A percentile compares a stretch with the other conserved stretches of the same genome.
Evolutionary conservation across 208 protist species (phyloP).

Genomic region (Trypanosoma conorhini): DNA sequence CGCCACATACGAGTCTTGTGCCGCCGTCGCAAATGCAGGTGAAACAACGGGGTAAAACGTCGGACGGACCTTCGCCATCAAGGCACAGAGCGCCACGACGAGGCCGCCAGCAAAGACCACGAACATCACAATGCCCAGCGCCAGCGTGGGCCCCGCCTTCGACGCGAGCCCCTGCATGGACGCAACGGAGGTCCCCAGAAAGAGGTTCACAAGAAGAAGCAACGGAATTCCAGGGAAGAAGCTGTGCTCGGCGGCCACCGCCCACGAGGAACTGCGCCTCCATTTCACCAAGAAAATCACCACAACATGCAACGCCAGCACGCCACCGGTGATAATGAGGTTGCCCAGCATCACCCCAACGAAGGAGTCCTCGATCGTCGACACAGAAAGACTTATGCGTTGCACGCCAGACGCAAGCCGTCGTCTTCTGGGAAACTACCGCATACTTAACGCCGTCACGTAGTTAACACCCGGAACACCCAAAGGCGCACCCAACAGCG

Average conservation of each 20-base stretch:
- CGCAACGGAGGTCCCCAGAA: slow-evolving; percentile 14
- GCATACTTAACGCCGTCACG: slow-evolving; percentile 15
- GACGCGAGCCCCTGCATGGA: slow-evolving; percentile 8
- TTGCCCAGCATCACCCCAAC: slow-evolving; percentile 18
- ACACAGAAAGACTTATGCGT: slow-evolving; percentile 5
- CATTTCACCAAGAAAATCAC: slow-evolving; percentile 2
- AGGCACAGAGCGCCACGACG: not conserved
- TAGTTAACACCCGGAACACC: slow-evolving; percentile 13
- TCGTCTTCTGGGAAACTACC: not conserved
- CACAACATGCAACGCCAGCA: not conserved
- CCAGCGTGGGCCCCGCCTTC: not conserved
- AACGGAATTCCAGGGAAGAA: slow-evolving; percentile 8
- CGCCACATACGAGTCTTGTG: not conserved
- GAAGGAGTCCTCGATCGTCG: slow-evolving; percentile 12
- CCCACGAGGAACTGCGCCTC: not conserved
- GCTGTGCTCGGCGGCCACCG: not conserved
- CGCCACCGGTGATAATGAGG: slow-evolving; percentile 6
- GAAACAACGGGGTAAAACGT: not conserved
- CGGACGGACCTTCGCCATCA: not conserved
- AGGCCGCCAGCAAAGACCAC: slow-evolving; percentile 4
- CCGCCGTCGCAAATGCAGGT: not conserved
- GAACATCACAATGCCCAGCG: slow-evolving; percentile 12
- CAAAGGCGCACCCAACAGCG: slow-evolving; percentile 11
- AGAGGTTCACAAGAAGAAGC: slow-evolving; percentile 5
- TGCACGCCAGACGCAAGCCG: slow-evolving; percentile 1